Evolutionary conservation across 2,329 filamentous ascomycete genomes (phyloP).

Genomic region (Amesomyces nigricolor): DNA sequence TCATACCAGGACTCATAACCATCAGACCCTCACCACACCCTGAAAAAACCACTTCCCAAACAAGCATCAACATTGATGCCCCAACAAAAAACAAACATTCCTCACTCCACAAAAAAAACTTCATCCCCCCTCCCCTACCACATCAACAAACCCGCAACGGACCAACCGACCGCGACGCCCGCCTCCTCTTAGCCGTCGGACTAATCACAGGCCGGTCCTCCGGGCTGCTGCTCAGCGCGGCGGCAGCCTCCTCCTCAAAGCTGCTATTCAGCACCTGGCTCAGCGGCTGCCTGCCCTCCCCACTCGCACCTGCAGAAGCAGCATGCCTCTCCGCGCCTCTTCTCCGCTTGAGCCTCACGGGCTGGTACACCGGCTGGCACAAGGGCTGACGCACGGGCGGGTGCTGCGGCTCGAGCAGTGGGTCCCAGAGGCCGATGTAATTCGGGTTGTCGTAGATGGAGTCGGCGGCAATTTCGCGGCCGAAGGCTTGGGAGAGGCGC

Average conservation of each 20-base stretch:
- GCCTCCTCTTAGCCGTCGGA: conserved; percentile 31
- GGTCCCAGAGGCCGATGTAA: conserved; percentile 43
- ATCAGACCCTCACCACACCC: background rate
- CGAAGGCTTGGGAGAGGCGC: conserved; percentile 49
- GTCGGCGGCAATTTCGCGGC: conserved; percentile 44
- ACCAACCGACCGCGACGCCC: conserved; percentile 25
- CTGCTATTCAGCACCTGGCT: conserved; percentile 37
- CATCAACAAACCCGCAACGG: conserved; percentile 29
- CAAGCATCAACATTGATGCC: background rate
- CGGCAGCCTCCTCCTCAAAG: conserved; percentile 33
- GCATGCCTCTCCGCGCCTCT: conserved; percentile 30
- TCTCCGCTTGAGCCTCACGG: conserved; percentile 30
- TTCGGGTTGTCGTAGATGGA: conserved; percentile 28
- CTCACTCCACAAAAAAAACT: background rate
- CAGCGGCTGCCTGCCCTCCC: conserved; percentile 26
- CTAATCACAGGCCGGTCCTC: conserved; percentile 28
- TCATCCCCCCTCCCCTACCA: background rate
- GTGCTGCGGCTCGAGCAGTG: conserved; percentile 28
- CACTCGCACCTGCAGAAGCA: no score
- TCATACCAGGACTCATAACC: conserved; percentile 3
- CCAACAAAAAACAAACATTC: background rate
- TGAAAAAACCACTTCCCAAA: background rate
- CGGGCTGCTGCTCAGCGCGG: conserved; percentile 8
- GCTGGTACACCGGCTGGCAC: background rate
- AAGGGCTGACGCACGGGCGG: background rate